Percentiles rank a stretch among this genome's conserved stretches.
Evolutionary conservation across 371 early-diverging fungal genomes (phyloP).

Genomic region (Actinomucor elegans): DNA sequence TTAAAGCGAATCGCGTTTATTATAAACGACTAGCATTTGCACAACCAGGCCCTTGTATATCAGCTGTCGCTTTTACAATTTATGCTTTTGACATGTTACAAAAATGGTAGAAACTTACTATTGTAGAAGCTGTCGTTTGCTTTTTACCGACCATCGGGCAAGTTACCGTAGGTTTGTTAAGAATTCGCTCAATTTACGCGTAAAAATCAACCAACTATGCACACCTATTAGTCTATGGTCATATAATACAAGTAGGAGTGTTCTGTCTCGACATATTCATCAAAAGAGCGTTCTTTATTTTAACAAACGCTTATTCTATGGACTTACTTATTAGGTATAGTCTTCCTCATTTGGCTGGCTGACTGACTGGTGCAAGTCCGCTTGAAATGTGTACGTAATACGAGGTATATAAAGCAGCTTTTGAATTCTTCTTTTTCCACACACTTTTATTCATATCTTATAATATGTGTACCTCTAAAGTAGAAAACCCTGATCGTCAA

Average conservation of each 20-base stretch:
- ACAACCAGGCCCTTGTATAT: too few species aligned
- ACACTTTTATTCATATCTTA: neutral
- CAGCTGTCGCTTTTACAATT: too few species aligned
- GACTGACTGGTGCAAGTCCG: neutral
- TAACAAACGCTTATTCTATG: too few species aligned
- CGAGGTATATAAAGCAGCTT: neutral
- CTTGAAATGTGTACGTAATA: neutral
- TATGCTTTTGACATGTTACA: neutral
- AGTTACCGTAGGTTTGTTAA: too few species aligned
- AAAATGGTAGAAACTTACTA: conserved; percentile 8
- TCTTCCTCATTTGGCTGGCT: neutral
- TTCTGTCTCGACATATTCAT: neutral
- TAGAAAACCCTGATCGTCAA: conserved; percentile 40
- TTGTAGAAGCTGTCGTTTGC: neutral
- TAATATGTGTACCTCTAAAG: conserved; percentile 21
- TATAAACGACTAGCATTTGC: too few species aligned
- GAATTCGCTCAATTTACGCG: neutral
- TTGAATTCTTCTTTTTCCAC: neutral
- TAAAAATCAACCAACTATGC: neutral
- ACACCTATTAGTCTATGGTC: neutral
- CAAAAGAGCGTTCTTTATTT: too few species aligned
- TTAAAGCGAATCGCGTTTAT: too few species aligned
- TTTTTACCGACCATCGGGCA: neutral
- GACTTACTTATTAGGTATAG: neutral
- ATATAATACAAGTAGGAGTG: neutral